Evolutionary conservation across 345 rosid species (phyloP).

Genomic region (Zanthoxylum bungeanum): DNA sequence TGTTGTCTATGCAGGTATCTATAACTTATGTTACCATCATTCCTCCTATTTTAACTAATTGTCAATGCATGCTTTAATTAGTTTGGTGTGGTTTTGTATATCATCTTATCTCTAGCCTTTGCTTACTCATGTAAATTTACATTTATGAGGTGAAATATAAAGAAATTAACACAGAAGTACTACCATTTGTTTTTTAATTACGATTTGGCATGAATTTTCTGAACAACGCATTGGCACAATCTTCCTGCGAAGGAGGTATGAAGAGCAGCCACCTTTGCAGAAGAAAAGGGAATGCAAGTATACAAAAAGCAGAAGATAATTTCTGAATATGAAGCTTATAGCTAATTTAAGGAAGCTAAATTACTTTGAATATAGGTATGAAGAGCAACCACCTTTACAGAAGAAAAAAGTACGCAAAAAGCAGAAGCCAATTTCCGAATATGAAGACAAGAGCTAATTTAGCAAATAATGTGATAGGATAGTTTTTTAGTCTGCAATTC

Average conservation of each 20-base stretch:
- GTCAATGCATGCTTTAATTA: neutral
- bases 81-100: neutral
- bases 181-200: neutral
- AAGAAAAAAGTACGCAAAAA: neutral
- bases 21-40: neutral
- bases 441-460: neutral
- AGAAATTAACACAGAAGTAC: neutral
- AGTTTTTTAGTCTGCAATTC: neutral
- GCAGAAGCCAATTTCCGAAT: neutral
- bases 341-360: neutral
- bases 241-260: neutral
- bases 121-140: neutral
- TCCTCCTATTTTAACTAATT: neutral
- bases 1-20: slow-evolving; percentile 81
- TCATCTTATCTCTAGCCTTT: neutral
- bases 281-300: neutral
- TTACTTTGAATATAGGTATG: neutral
- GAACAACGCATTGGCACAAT: neutral
- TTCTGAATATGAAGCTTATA: neutral
- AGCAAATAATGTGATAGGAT: neutral
- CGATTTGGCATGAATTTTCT: neutral
- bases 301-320: neutral
- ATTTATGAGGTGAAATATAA: neutral
- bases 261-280: neutral
- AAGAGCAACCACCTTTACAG: too few species aligned